Percentiles rank a stretch among this genome's conserved stretches.
Evolutionary conservation across 805 yeast genomes (phyloP).

Genomic region (Ogataea thermomethanolica): DNA sequence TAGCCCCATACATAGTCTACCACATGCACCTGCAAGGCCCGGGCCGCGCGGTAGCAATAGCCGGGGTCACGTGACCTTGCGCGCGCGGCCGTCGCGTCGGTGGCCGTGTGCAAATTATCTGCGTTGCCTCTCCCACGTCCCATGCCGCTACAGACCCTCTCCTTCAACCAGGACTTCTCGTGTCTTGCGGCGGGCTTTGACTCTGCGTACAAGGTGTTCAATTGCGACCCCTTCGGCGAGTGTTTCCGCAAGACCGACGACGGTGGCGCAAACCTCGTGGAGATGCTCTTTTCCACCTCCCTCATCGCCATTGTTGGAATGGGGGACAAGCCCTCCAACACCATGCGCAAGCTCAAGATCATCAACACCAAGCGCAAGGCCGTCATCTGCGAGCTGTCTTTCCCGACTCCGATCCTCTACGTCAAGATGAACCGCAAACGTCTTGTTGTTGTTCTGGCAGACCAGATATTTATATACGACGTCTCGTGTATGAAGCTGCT

Average conservation of each 20-base stretch:
- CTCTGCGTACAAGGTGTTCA: slow-evolving; percentile 67
- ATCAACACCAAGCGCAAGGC: slow-evolving; percentile 77
- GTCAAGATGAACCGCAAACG: slow-evolving; percentile 81
- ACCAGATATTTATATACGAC: slow-evolving; percentile 85
- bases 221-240: slow-evolving; percentile 83
- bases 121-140: background rate
- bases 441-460: slow-evolving; percentile 69
- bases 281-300: slow-evolving; percentile 88
- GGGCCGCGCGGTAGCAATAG: background rate
- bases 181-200: slow-evolving; percentile 76
- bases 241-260: slow-evolving; percentile 48
- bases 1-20: background rate
- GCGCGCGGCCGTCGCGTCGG: background rate
- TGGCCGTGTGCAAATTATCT: background rate
- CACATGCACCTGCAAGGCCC: no score
- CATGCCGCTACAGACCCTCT: slow-evolving; percentile 11
- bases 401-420: slow-evolving; percentile 69
- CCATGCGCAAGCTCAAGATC: slow-evolving; percentile 80
- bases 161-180: slow-evolving; percentile 83
- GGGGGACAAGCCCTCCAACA: slow-evolving; percentile 63
- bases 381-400: slow-evolving; percentile 81
- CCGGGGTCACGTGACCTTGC: background rate
- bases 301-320: slow-evolving; percentile 79
- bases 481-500: slow-evolving; percentile 83
- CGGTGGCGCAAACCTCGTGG: slow-evolving; percentile 68